A percentile compares a stretch with the other conserved stretches of the same genome.
These are phyloP conservation scores for Colletotrichum sp. DNA, from an alignment of 2,329 filamentous ascomycete genomes.

Conservation along the genomic window DNA sequence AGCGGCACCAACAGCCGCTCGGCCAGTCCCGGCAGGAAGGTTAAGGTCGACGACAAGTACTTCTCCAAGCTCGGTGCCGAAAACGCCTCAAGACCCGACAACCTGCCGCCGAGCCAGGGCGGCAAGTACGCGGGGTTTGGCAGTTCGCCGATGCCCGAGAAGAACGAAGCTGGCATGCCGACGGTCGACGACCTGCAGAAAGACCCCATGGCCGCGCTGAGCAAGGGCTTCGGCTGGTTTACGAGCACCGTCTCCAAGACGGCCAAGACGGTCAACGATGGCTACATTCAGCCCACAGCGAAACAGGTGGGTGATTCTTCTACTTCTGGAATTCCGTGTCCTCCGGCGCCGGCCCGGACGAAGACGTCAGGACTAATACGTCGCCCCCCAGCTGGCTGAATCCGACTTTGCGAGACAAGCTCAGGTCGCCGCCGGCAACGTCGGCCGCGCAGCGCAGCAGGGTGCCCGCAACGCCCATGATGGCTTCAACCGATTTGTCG, in stretches of 20 bases:
- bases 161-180: constrained; percentile 56
- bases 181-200: constrained; percentile 88
- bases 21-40: constrained; percentile 51
- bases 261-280: constrained; percentile 88
- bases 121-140: constrained; percentile 94
- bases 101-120: constrained; percentile 84
- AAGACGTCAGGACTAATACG: constrained; percentile 27
- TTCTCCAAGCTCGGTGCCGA: constrained; percentile 85
- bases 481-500: constrained; percentile 85
- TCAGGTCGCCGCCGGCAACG: constrained; percentile 66
- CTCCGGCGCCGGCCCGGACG: neutral
- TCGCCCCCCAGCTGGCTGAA: constrained; percentile 69
- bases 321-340: constrained; percentile 16
- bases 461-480: constrained; percentile 79
- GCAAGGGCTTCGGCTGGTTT: constrained; percentile 95
- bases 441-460: constrained; percentile 69
- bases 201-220: constrained; percentile 86
- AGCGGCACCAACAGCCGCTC: constrained; percentile 43
- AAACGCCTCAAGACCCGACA: constrained; percentile 77
- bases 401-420: constrained; percentile 77
- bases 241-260: constrained; percentile 86
- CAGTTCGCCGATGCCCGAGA: constrained; percentile 67
- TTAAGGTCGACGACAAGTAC: constrained; percentile 82
- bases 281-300: constrained; percentile 91
- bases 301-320: constrained; percentile 68